Evolutionary conservation across 2,329 filamentous ascomycete species (phyloP), one percentile per base, ranked within the genome.

Genomic region (Beauveria sp.): DNA sequence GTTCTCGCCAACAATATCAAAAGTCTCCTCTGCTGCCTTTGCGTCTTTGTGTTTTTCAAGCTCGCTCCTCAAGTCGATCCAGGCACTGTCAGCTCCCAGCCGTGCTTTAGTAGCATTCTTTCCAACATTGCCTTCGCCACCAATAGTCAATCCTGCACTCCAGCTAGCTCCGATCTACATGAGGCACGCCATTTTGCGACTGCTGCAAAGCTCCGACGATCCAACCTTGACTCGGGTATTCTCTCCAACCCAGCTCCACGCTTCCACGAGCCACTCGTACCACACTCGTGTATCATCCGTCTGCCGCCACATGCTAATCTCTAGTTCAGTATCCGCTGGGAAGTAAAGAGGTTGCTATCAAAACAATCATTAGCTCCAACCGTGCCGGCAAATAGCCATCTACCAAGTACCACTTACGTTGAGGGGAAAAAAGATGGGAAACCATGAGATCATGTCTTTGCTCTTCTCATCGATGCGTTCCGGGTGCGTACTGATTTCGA

Each of bases 381-480:
- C 20, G 12, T 43, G n/a, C 28, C 34, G 64, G 22, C 63, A 56
- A 22, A 42, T 22, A 30, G 34, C 5, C 34, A 38, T 38, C 34
- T 16, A 18, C 2, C 10, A 45, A 10, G 3, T 18, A 8, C 3
- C 20, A 72, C 83, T 70, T 79, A 93, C 92, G 86, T 95, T 96
- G 16, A 99, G 77, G 0, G 96, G 95, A 71, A 99, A 99, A 77
- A 93, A 97, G 34, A 99, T 98, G 1, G 95, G 95, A 73, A 99
- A 99, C 95, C 95, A 99, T 60, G 91, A 96, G 65, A 97, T 96
- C 96, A 99, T 99, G 69, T 96, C 93, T 71, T 89, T 89, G 79
- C 92, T 96, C 83, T 98, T 98, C 62, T 79, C 78, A 61, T 95
- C 91, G 76, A 99, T 98, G 34, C 88, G 90, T 65, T 96, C 89